Conservation (phyloP, 2,329 filamentous ascomycete genomes). For the Scedosporium boydii region DNA sequence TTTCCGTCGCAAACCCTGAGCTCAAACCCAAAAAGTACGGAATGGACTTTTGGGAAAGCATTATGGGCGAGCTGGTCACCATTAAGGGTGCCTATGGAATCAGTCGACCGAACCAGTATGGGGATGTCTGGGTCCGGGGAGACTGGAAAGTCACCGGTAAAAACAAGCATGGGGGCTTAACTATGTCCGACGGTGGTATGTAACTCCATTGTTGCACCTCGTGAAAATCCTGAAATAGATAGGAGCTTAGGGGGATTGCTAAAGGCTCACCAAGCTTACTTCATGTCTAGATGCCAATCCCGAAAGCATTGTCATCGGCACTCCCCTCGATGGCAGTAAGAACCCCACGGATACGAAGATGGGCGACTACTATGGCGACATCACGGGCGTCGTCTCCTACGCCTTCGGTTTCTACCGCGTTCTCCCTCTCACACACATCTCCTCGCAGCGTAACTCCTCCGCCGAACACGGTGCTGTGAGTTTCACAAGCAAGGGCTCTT, state of each 20-base stretch:
- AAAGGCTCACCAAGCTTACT: not conserved
- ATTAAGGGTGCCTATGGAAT: constrained; percentile 47
- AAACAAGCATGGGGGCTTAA: constrained; percentile 56
- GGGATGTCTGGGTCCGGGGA: constrained; percentile 61
- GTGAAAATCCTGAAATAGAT: not conserved
- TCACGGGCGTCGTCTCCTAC: constrained; percentile 59
- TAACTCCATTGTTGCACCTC: not conserved
- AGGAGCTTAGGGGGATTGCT: not conserved
- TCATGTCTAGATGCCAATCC: constrained; percentile 53
- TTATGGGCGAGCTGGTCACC: constrained; percentile 59
- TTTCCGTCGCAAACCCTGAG: constrained; percentile 50
- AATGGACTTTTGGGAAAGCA: constrained; percentile 65
- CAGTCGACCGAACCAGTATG: constrained; percentile 51
- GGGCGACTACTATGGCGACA: constrained; percentile 54
- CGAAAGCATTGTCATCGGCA: constrained; percentile 56
- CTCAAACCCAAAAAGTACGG: constrained; percentile 54
- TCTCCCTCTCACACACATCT: constrained; percentile 50
- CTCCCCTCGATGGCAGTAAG: constrained; percentile 53
- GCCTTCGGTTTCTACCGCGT: constrained; percentile 61
- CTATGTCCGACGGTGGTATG: constrained; percentile 45
- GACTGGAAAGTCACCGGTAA: constrained; percentile 53
- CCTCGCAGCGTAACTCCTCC: constrained; percentile 35
- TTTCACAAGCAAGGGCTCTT: constrained; percentile 45
- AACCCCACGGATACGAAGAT: constrained; percentile 53
- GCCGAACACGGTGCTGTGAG: constrained; percentile 38